These are phyloP conservation scores for Thermoascus crustaceus DNA, from an alignment of 2,329 filamentous ascomycete species.

Conservation along the genomic window DNA sequence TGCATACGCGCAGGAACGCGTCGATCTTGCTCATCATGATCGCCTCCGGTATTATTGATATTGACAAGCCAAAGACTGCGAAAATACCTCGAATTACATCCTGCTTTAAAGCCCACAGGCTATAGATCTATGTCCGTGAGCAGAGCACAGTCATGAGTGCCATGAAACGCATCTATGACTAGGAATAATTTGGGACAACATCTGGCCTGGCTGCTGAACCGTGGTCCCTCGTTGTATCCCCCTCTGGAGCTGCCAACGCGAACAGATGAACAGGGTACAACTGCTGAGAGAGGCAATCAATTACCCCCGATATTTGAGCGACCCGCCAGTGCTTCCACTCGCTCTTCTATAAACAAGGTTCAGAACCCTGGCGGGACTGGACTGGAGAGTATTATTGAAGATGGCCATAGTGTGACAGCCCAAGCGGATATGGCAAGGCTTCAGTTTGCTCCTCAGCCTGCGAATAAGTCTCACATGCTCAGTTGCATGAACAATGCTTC, in stretches of 20 bases:
- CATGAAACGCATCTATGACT: slow-evolving; percentile 37
- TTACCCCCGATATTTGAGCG: slow-evolving; percentile 4
- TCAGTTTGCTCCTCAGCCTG: slow-evolving; percentile 32
- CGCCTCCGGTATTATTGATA: neutral
- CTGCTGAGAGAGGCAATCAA: slow-evolving; percentile 1
- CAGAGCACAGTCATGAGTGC: slow-evolving; percentile 18
- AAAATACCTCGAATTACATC: no score
- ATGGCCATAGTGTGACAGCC: slow-evolving; percentile 19
- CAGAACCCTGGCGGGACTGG: slow-evolving; percentile 6
- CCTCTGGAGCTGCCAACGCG: slow-evolving; percentile 21
- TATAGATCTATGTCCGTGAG: slow-evolving; percentile 1
- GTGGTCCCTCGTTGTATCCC: slow-evolving; percentile 27
- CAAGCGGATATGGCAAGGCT: slow-evolving; percentile 37
- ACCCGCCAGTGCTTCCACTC: slow-evolving; percentile 3
- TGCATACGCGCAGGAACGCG: slow-evolving; percentile 7
- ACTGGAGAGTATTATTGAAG: slow-evolving; percentile 15
- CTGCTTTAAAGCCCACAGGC: no score
- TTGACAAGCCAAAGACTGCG: neutral
- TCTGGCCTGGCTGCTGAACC: slow-evolving; percentile 40
- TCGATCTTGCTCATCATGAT: neutral
- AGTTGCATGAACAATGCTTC: slow-evolving; percentile 19
- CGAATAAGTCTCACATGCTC: slow-evolving; percentile 33
- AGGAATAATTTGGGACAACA: slow-evolving; percentile 39
- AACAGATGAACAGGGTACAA: slow-evolving; percentile 6
- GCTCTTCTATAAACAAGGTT: slow-evolving; percentile 5